A percentile compares a stretch with the other conserved stretches of the same genome.
These are phyloP conservation scores for Pichia californica DNA, from an alignment of 805 yeast species.

Conservation along the genomic window DNA sequence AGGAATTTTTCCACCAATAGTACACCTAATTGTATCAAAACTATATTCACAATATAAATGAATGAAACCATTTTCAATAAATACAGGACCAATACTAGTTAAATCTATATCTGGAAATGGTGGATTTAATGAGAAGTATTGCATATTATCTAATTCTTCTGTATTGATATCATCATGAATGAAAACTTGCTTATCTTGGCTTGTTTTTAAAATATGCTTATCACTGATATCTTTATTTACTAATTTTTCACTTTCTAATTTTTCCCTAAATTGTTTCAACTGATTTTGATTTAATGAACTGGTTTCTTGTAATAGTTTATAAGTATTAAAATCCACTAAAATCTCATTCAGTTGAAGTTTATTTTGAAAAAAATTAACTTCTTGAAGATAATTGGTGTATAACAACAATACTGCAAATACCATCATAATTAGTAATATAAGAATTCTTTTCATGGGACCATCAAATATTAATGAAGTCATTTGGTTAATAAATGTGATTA, in stretches of 20 bases:
- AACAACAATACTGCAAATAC: slow-evolving; percentile 20
- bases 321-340: slow-evolving; percentile 19
- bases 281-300: slow-evolving; percentile 5
- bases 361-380: slow-evolving; percentile 21
- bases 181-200: too few relatives aligned
- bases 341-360: slow-evolving; percentile 20
- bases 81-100: slow-evolving; percentile 23
- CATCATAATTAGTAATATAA: slow-evolving; percentile 18
- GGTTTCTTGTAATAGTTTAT: slow-evolving; percentile 16
- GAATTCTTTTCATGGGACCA: slow-evolving; percentile 15
- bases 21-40: slow-evolving; percentile 21
- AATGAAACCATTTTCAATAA: slow-evolving; percentile 24
- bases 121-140: slow-evolving; percentile 18
- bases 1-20: slow-evolving; percentile 22
- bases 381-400: slow-evolving; percentile 26
- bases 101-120: slow-evolving; percentile 24
- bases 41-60: slow-evolving; percentile 20
- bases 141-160: neutral
- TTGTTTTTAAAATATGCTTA: neutral
- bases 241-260: neutral
- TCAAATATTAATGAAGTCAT: slow-evolving; percentile 17
- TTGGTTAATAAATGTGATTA: too few relatives aligned
- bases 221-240: too few relatives aligned
- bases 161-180: neutral
- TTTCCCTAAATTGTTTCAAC: neutral